phyloP scores from a whole-genome alignment of 805 yeast genomes.

The Sugiyamaella mastotermitis region DNA sequence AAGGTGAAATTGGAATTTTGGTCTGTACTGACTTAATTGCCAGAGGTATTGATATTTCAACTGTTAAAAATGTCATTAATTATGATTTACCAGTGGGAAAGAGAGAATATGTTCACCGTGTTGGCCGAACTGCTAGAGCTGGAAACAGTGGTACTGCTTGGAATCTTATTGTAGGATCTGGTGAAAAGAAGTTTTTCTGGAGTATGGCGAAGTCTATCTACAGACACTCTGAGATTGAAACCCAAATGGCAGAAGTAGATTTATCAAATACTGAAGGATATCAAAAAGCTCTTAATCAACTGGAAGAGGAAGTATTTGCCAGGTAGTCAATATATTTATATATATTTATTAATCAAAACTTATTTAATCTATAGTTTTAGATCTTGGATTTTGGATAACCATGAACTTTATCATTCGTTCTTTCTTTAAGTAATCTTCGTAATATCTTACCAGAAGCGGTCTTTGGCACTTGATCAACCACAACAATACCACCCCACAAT shows the following conservation, averaged over 20 bases:
- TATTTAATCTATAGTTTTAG: neutral
- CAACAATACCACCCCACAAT: conserved; percentile 45
- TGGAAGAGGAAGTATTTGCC: conserved; percentile 18
- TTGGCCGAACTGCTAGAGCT: conserved; percentile 97
- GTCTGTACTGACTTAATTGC: conserved; percentile 86
- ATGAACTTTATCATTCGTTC: conserved; percentile 18
- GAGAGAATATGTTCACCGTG: conserved; percentile 90
- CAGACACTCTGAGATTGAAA: conserved; percentile 20
- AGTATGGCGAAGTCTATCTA: conserved; percentile 28
- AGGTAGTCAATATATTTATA: conserved; percentile 3
- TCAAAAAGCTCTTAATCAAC: conserved; percentile 13
- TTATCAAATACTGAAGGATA: conserved; percentile 10
- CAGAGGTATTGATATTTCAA: conserved; percentile 84
- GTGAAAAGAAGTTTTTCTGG: conserved; percentile 53
- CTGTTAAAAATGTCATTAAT: conserved; percentile 71
- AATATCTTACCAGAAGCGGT: conserved; percentile 92
- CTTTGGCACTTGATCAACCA: conserved; percentile 83
- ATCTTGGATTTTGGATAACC: conserved; percentile 8
- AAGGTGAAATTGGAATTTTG: conserved; percentile 45
- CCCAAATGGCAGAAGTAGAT: neutral
- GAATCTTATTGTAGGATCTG: conserved; percentile 67
- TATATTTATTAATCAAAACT: neutral
- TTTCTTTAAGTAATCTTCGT: conserved; percentile 80
- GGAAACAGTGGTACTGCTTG: conserved; percentile 69
- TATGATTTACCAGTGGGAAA: conserved; percentile 86